Conservation (phyloP, 345 rosid genomes). For the Rhodamnia argentea region DNA sequence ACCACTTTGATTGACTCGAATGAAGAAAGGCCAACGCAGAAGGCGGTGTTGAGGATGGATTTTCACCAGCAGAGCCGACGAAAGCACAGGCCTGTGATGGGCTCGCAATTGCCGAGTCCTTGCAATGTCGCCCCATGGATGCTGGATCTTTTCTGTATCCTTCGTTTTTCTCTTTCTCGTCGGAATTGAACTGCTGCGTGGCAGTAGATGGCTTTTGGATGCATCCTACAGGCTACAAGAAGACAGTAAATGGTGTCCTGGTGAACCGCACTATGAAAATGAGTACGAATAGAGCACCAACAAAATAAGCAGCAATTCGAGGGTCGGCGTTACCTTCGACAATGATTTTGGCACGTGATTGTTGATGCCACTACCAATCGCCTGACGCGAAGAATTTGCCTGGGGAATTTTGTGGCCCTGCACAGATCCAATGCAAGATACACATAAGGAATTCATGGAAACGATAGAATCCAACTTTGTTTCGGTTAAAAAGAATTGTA, state of each 20-base stretch:
- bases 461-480: not conserved
- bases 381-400: no score
- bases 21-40: slow-evolving; percentile 52
- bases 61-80: slow-evolving; percentile 29
- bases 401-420: not conserved
- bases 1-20: not conserved
- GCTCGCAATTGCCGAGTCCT: slow-evolving; percentile 50
- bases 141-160: slow-evolving; percentile 43
- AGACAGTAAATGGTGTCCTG: no score
- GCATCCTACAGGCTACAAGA: no score
- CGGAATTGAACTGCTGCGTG: no score
- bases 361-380: not conserved
- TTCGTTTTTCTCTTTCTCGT: not conserved
- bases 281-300: no score
- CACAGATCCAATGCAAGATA: not conserved
- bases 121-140: slow-evolving; percentile 67
- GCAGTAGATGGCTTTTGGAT: no score
- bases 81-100: slow-evolving; percentile 65
- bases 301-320: no score
- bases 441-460: not conserved
- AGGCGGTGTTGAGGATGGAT: slow-evolving; percentile 43
- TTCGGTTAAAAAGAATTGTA: no score
- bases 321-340: no score
- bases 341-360: no score
- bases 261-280: no score